Evolutionary conservation across 2,329 filamentous ascomycete species (phyloP).

Genomic region (Ceratocystis variospora): DNA sequence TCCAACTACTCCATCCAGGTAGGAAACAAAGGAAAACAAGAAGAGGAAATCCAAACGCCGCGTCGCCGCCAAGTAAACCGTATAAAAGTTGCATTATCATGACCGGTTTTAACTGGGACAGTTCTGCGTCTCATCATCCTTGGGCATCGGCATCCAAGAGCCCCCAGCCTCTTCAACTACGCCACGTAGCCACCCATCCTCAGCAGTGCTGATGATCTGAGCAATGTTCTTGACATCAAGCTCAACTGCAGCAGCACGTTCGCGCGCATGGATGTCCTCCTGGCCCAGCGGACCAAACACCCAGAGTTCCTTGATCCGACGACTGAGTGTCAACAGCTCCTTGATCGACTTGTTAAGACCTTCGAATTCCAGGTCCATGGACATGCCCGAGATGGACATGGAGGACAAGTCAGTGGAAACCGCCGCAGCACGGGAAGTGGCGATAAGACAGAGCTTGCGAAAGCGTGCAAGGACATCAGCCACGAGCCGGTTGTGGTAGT

Average conservation of each 20-base stretch:
- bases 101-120: background rate
- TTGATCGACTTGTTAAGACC: constrained; percentile 33
- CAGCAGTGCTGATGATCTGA: constrained; percentile 24
- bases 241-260: constrained; percentile 24
- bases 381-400: constrained; percentile 32
- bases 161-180: constrained; percentile 29
- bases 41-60: background rate
- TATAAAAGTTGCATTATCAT: background rate
- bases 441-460: constrained; percentile 32
- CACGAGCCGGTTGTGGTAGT: constrained; percentile 34
- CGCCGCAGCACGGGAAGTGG: constrained; percentile 29
- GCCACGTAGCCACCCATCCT: constrained; percentile 26
- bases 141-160: constrained; percentile 26
- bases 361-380: constrained; percentile 35
- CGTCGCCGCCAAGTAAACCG: background rate
- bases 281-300: constrained; percentile 32
- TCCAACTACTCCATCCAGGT: background rate
- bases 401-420: constrained; percentile 31
- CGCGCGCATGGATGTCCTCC: constrained; percentile 27
- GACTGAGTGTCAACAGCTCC: constrained; percentile 32
- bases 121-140: constrained; percentile 10
- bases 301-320: constrained; percentile 35
- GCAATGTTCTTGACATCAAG: constrained; percentile 11
- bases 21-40: background rate
- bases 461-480: constrained; percentile 34